phyloP scores from a whole-genome alignment of 208 protist species.

The Leishmania guyanensis region DNA sequence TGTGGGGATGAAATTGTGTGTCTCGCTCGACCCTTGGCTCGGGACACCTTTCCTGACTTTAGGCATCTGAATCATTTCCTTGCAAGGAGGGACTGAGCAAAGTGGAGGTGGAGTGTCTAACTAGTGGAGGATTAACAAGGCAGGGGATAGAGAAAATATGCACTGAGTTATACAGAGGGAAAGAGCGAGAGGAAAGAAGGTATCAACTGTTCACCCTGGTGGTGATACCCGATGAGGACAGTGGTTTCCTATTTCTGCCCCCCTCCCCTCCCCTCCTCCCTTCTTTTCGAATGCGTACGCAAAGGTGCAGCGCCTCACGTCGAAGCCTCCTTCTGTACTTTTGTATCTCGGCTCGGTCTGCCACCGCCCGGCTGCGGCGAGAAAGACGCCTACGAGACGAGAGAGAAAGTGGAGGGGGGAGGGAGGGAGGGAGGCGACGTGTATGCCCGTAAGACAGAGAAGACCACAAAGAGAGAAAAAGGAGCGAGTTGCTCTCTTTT shows the following conservation, averaged over 20 bases:
- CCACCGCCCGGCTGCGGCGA: not conserved
- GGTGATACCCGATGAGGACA: not conserved
- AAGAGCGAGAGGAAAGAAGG: not conserved
- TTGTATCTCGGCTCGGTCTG: not conserved
- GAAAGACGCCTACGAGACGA: not conserved
- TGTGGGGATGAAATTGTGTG: not conserved
- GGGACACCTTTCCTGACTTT: not conserved
- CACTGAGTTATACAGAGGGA: not conserved
- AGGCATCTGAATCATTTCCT: slow-evolving; percentile 6
- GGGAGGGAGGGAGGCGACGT: not conserved
- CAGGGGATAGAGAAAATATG: not conserved
- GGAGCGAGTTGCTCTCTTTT: too few species aligned
- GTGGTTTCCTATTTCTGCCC: not conserved
- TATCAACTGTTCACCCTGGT: not conserved
- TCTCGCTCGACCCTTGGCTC: not conserved
- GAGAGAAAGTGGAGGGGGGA: not conserved
- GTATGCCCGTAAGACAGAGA: not conserved
- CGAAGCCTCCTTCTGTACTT: not conserved
- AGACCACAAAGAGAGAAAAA: not conserved
- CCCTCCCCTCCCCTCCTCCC: not conserved
- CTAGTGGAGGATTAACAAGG: not conserved
- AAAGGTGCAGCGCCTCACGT: not conserved
- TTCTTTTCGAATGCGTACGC: not conserved
- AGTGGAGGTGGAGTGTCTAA: not conserved
- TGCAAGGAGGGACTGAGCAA: not conserved